A percentile compares a stretch with the other conserved stretches of the same genome.
Conservation (phyloP, 2,329 filamentous ascomycete genomes). For the Coleophoma crateriformis region DNA sequence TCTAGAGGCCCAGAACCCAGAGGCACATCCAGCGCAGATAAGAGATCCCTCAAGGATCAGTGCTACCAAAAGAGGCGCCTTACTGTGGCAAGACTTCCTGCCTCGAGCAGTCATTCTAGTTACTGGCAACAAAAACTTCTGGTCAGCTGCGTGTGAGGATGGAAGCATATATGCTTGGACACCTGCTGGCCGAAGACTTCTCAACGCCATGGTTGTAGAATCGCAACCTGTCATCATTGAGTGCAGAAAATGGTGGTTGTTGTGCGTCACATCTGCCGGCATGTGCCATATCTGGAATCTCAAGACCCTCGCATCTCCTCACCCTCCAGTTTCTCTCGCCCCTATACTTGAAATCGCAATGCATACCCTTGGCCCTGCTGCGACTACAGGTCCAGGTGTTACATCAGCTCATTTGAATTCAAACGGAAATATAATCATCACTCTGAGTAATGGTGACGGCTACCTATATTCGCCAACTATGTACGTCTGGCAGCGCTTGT, state of each 20-base stretch:
- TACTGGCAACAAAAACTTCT: conserved; percentile 85
- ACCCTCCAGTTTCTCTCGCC: conserved; percentile 83
- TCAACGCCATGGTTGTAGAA: conserved; percentile 83
- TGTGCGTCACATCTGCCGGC: conserved; percentile 84
- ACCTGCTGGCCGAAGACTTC: conserved; percentile 77
- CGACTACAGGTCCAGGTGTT: conserved; percentile 72
- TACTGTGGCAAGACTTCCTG: conserved; percentile 91
- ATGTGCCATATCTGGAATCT: conserved; percentile 94
- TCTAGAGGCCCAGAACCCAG: conserved; percentile 83
- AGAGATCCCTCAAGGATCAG: conserved; percentile 82
- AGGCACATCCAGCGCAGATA: conserved; percentile 49
- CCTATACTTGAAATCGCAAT: conserved; percentile 85
- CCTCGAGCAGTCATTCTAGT: conserved; percentile 83
- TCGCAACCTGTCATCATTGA: conserved; percentile 92
- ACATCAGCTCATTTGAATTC: conserved; percentile 91
- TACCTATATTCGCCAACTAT: conserved; percentile 83
- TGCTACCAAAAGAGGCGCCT: conserved; percentile 71
- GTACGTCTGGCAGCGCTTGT: conserved; percentile 92
- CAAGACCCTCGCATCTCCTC: conserved; percentile 73
- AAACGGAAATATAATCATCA: conserved; percentile 79
- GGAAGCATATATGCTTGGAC: conserved; percentile 89
- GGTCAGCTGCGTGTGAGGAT: conserved; percentile 90
- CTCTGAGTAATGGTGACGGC: conserved; percentile 88
- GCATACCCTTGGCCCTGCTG: conserved; percentile 71
- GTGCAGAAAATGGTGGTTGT: conserved; percentile 80